Conservation (phyloP, 768 basidiomycete genomes). For the Suillus americanus region DNA sequence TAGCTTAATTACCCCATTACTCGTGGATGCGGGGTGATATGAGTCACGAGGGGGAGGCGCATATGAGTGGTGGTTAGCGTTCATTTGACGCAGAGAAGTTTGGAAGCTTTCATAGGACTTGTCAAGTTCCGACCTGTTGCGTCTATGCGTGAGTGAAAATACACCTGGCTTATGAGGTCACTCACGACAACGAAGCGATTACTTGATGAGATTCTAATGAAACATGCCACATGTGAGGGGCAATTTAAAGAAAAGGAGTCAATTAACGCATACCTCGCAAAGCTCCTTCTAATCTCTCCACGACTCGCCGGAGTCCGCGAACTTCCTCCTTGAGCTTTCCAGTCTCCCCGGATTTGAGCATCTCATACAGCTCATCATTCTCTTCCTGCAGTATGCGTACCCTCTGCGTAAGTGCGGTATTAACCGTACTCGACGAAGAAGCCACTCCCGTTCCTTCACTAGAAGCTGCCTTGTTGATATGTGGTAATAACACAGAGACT, state of each 20-base stretch:
- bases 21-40: slow-evolving; percentile 36
- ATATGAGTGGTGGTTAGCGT: slow-evolving; percentile 38
- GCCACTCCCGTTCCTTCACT: slow-evolving; percentile 29
- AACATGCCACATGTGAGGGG: slow-evolving; percentile 10
- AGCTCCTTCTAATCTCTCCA: slow-evolving; percentile 69
- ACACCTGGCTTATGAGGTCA: slow-evolving; percentile 4
- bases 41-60: slow-evolving; percentile 44
- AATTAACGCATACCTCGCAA: slow-evolving; percentile 57
- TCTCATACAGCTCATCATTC: slow-evolving; percentile 81
- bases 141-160: slow-evolving; percentile 16
- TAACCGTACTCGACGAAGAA: slow-evolving; percentile 53
- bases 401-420: slow-evolving; percentile 74
- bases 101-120: slow-evolving; percentile 69
- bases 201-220: slow-evolving; percentile 73
- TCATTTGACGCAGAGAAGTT: slow-evolving; percentile 43
- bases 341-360: slow-evolving; percentile 73
- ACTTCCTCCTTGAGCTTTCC: slow-evolving; percentile 84
- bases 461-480: slow-evolving; percentile 48
- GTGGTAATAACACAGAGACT: slow-evolving; percentile 67
- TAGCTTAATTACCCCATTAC: slow-evolving; percentile 43
- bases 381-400: slow-evolving; percentile 76
- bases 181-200: slow-evolving; percentile 72
- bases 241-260: slow-evolving; percentile 2
- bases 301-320: slow-evolving; percentile 62
- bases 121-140: slow-evolving; percentile 67